Percentiles rank a stretch among this genome's conserved stretches.
These are phyloP conservation scores for Herpetospermum pedunculosum DNA, from an alignment of 306 rosid genomes.

Conservation along the genomic window DNA sequence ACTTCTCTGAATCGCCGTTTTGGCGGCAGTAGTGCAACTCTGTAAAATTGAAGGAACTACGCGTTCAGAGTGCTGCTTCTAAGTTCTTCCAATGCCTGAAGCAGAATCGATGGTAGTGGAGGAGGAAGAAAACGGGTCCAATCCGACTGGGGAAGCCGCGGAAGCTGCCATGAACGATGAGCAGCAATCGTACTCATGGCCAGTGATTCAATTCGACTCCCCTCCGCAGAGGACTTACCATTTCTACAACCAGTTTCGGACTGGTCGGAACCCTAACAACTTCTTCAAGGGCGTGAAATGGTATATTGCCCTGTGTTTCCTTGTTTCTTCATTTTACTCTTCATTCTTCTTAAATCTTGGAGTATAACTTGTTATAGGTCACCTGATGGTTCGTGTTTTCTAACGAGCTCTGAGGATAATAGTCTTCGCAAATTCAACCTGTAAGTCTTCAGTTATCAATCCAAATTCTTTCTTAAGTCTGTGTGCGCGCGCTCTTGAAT, in stretches of 20 bases:
- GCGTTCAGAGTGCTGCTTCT: background rate
- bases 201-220: slow-evolving; percentile 45
- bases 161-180: slow-evolving; percentile 5
- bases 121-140: background rate
- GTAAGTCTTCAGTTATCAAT: slow-evolving; percentile 22
- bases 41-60: background rate
- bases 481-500: background rate
- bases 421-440: slow-evolving; percentile 53
- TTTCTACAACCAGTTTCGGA: slow-evolving; percentile 59
- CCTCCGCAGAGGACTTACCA: slow-evolving; percentile 58
- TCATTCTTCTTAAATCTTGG: background rate
- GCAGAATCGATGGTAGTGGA: background rate
- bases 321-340: background rate
- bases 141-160: background rate
- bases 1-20: background rate
- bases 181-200: slow-evolving; percentile 30
- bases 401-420: slow-evolving; percentile 73
- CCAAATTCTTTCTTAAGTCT: background rate
- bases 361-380: slow-evolving; percentile 34
- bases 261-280: slow-evolving; percentile 65
- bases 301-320: slow-evolving; percentile 16
- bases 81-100: background rate
- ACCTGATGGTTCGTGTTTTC: slow-evolving; percentile 84
- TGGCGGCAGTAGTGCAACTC: background rate
- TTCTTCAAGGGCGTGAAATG: slow-evolving; percentile 82